These are phyloP conservation scores for Prunus kanzakura DNA, from an alignment of 306 rosid genomes.

Conservation along the genomic window DNA sequence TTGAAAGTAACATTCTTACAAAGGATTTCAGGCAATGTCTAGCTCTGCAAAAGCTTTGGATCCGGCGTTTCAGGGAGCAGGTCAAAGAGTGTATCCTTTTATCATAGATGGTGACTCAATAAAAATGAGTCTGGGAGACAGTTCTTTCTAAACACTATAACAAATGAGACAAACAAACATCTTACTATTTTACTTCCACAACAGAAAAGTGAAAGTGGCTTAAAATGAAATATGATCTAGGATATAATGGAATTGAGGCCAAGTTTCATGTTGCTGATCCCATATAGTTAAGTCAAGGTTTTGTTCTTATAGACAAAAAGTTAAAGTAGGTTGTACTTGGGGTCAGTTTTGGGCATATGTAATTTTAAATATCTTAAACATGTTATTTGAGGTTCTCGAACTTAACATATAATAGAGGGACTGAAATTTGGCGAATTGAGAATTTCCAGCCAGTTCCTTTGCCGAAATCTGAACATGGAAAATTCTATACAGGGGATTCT, in stretches of 20 bases:
- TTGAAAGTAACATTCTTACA: constrained; percentile 30
- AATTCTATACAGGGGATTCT: constrained; percentile 91
- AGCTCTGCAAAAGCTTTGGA: constrained; percentile 83
- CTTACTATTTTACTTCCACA: not conserved
- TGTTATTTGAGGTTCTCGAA: constrained; percentile 28
- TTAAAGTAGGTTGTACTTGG: not conserved
- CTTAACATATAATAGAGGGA: constrained; percentile 83
- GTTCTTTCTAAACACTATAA: not conserved
- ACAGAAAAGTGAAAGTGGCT: not conserved
- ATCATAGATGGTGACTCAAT: constrained; percentile 17
- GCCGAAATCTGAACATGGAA: constrained; percentile 92
- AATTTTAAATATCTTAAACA: constrained; percentile 15
- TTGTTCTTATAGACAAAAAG: constrained; percentile 2
- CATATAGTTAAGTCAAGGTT: too few relatives aligned
- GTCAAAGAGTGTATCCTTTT: constrained; percentile 96
- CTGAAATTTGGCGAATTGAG: constrained; percentile 99
- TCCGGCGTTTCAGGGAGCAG: constrained; percentile 97
- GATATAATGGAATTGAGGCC: not conserved
- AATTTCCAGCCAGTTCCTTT: constrained; percentile 88
- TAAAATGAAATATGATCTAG: not conserved
- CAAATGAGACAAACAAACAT: not conserved
- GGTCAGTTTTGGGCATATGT: constrained; percentile 22
- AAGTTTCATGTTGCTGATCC: not conserved
- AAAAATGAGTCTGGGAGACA: constrained; percentile 17
- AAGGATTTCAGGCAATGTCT: constrained; percentile 65